phyloP scores from a whole-genome alignment of 441 rosid genomes.

The Pelargonium cotyledonis region DNA sequence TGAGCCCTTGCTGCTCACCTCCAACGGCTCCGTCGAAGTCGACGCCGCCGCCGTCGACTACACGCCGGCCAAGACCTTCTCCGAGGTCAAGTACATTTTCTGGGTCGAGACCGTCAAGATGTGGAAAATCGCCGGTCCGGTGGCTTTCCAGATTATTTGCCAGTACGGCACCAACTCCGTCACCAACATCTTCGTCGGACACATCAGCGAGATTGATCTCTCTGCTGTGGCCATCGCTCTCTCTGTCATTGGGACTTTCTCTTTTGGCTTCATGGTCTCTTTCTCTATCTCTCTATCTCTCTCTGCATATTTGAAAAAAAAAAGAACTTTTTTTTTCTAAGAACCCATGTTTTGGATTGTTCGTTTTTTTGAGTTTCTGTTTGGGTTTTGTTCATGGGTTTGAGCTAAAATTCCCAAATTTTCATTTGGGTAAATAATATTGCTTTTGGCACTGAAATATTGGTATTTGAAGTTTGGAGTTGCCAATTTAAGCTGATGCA shows the following conservation, averaged over 20 bases:
- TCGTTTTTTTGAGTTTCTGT: background rate
- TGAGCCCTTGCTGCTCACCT: no score
- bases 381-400: background rate
- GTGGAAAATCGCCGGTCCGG: conserved; percentile 65
- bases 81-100: conserved; percentile 36
- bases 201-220: conserved; percentile 58
- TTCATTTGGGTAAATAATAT: background rate
- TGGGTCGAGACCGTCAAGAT: conserved; percentile 45
- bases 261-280: conserved; percentile 68
- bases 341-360: background rate
- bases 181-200: conserved; percentile 65
- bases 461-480: background rate
- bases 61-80: conserved; percentile 33
- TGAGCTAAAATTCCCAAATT: background rate
- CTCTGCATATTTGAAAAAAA: background rate
- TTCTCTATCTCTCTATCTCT: background rate
- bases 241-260: conserved; percentile 62
- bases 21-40: no score
- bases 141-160: conserved; percentile 48
- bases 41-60: conserved; percentile 29
- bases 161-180: conserved; percentile 47
- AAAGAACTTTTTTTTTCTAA: background rate
- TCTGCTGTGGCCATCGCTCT: conserved; percentile 65
- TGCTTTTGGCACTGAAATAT: no score
- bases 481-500: background rate